phyloP scores from a whole-genome alignment of 164 flowering plant genomes.

The Cinnamomum chago region DNA sequence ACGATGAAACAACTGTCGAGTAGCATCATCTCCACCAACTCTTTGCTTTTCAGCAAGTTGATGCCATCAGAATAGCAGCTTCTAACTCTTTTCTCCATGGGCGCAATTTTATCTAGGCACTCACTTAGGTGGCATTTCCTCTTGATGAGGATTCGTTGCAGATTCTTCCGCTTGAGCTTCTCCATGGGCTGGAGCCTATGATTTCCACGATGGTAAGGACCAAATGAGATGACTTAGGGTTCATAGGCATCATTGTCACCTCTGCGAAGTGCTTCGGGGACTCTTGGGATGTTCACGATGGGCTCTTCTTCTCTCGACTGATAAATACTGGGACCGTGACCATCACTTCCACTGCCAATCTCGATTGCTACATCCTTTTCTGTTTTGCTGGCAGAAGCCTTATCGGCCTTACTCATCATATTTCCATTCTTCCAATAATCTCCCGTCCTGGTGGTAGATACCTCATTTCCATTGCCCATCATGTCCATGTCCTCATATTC shows the following conservation, averaged over 20 bases:
- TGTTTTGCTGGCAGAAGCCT: too few relatives aligned
- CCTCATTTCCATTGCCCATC: too few relatives aligned
- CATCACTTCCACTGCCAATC: too few relatives aligned
- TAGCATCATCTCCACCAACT: constrained; percentile 14
- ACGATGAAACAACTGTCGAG: constrained; percentile 11
- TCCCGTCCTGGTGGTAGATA: too few relatives aligned
- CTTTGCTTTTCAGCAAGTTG: constrained; percentile 22
- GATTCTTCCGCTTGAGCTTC: constrained; percentile 1
- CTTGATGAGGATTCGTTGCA: neutral
- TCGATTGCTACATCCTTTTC: too few relatives aligned
- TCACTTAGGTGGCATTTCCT: neutral
- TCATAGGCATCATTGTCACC: neutral
- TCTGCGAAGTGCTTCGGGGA: neutral
- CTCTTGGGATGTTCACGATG: too few relatives aligned
- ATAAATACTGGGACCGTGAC: too few relatives aligned
- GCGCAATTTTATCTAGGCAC: neutral
- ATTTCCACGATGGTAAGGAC: constrained; percentile 2
- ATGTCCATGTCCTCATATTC: too few relatives aligned
- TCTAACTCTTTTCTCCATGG: constrained; percentile 20
- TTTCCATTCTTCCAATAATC: too few relatives aligned
- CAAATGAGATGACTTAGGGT: neutral
- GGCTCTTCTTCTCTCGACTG: too few relatives aligned
- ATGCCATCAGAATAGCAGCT: constrained; percentile 44
- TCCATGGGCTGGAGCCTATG: constrained; percentile 2
- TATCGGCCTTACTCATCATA: too few relatives aligned